A percentile compares a stretch with the other conserved stretches of the same genome.
phyloP scores from a whole-genome alignment of 2,329 filamentous ascomycete species.

The Trichoderma sp. region DNA sequence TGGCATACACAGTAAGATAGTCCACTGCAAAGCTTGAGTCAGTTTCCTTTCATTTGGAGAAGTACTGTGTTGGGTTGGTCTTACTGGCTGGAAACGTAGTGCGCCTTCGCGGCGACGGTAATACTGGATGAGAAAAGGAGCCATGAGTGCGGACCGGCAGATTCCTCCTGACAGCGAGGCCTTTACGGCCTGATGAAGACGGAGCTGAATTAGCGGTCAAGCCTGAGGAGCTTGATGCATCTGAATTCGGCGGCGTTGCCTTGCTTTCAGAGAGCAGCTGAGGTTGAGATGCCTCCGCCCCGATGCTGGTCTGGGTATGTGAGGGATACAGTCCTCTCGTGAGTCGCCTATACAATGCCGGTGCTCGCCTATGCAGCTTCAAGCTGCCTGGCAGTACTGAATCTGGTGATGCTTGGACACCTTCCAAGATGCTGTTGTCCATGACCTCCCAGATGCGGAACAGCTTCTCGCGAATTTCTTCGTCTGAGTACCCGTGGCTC shows the following conservation, averaged over 20 bases:
- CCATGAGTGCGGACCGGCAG: constrained; percentile 16
- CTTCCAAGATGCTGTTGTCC: constrained; percentile 21
- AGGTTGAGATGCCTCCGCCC: background rate
- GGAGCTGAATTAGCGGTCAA: background rate
- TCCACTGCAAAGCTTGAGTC: background rate
- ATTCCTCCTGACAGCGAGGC: constrained; percentile 4
- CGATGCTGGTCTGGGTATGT: background rate
- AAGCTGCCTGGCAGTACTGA: constrained; percentile 18
- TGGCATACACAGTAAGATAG: constrained; percentile 23
- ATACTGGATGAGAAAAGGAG: constrained; percentile 20
- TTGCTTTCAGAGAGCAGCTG: constrained; percentile 1
- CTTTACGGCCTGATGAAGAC: constrained; percentile 9
- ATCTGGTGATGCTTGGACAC: constrained; percentile 21
- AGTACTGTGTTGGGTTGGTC: background rate
- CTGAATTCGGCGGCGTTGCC: background rate
- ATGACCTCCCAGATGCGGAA: constrained; percentile 26
- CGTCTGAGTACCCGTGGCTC: constrained; percentile 18
- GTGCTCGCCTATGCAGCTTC: constrained; percentile 18
- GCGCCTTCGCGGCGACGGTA: constrained; percentile 17
- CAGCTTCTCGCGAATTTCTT: constrained; percentile 17
- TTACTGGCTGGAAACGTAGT: constrained; percentile 24
- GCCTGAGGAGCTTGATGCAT: background rate
- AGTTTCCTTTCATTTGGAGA: background rate
- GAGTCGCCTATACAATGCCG: constrained; percentile 21
- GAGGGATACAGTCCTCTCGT: constrained; percentile 23